phyloP scores from a whole-genome alignment of 1,284 basidiomycete genomes.

The Afroboletus lepidellus region DNA sequence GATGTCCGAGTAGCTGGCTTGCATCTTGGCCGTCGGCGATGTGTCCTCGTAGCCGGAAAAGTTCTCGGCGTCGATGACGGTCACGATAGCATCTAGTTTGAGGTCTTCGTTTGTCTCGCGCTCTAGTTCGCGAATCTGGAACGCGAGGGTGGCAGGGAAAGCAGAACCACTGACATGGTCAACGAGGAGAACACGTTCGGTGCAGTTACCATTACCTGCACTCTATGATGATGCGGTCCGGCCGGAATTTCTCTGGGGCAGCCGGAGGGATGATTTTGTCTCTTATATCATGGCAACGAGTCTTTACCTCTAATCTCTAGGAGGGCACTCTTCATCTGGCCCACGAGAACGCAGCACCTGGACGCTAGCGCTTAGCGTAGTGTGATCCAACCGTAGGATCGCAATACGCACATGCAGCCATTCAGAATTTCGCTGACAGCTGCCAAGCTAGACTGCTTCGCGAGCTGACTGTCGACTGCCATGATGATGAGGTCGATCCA shows the following conservation, averaged over 20 bases:
- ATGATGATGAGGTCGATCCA: constrained; percentile 2
- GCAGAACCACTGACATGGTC: constrained; percentile 66
- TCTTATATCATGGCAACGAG: background rate
- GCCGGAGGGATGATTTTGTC: background rate
- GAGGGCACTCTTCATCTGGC: constrained; percentile 86
- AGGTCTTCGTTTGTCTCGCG: constrained; percentile 71
- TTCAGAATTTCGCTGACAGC: constrained; percentile 90
- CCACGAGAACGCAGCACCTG: constrained; percentile 89
- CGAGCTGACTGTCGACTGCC: constrained; percentile 83
- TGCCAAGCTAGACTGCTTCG: constrained; percentile 75
- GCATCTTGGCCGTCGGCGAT: constrained; percentile 85
- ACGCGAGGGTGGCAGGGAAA: constrained; percentile 87
- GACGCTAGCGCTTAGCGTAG: background rate
- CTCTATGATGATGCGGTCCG: constrained; percentile 90
- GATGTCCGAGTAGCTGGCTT: constrained; percentile 90
- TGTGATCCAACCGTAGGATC: background rate
- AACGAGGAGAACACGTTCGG: constrained; percentile 1
- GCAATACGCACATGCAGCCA: constrained; percentile 74
- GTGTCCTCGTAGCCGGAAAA: constrained; percentile 89
- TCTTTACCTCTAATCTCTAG: constrained; percentile 76
- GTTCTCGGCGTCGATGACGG: constrained; percentile 88
- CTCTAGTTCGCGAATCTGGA: constrained; percentile 88
- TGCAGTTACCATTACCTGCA: constrained; percentile 80
- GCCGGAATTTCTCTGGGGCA: constrained; percentile 66
- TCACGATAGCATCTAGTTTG: constrained; percentile 84